Evolutionary conservation across 352 stramenopile species (phyloP).

Genomic region (Globisporangium cystogenes): DNA sequence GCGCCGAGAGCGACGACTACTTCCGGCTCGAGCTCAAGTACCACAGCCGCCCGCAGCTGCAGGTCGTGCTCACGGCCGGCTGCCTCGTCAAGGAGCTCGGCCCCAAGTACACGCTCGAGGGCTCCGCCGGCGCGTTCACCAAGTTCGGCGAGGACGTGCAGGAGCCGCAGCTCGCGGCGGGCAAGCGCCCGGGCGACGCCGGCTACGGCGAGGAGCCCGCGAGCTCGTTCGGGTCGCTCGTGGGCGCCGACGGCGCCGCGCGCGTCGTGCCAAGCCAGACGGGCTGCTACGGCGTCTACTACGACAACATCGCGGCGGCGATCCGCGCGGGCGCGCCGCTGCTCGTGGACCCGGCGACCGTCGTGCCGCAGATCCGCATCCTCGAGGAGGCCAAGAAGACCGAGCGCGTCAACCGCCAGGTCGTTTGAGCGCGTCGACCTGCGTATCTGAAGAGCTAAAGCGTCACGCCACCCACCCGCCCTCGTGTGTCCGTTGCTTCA

Average conservation of each 20-base stretch:
- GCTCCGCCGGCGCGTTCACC: constrained; percentile 38
- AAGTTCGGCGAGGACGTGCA: constrained; percentile 70
- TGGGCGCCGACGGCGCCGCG: constrained; percentile 13
- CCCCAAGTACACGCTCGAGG: constrained; percentile 65
- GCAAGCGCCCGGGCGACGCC: constrained; percentile 38
- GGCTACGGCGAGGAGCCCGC: constrained; percentile 50
- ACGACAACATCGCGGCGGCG: constrained; percentile 65
- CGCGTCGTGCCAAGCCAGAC: constrained; percentile 31
- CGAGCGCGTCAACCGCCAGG: constrained; percentile 24
- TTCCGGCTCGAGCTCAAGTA: constrained; percentile 72
- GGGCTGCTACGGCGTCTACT: constrained; percentile 61
- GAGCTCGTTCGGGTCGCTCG: constrained; percentile 39
- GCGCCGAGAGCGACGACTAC: constrained; percentile 63
- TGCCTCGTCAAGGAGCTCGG: constrained; percentile 58
- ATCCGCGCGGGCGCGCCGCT: constrained; percentile 37
- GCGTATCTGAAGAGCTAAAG: no score
- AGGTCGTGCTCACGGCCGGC: constrained; percentile 59
- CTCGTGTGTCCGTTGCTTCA: no score
- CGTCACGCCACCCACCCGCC: no score
- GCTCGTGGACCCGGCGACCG: constrained; percentile 41
- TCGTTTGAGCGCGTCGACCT: no score
- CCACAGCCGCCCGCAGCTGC: constrained; percentile 24
- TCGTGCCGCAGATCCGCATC: constrained; percentile 68
- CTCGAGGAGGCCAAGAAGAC: constrained; percentile 63
- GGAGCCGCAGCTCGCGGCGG: constrained; percentile 50